Evolutionary conservation across 2,329 filamentous ascomycete genomes (phyloP), one percentile per base, ranked within the genome.

Genomic region (Taxawa tesnikishii): DNA sequence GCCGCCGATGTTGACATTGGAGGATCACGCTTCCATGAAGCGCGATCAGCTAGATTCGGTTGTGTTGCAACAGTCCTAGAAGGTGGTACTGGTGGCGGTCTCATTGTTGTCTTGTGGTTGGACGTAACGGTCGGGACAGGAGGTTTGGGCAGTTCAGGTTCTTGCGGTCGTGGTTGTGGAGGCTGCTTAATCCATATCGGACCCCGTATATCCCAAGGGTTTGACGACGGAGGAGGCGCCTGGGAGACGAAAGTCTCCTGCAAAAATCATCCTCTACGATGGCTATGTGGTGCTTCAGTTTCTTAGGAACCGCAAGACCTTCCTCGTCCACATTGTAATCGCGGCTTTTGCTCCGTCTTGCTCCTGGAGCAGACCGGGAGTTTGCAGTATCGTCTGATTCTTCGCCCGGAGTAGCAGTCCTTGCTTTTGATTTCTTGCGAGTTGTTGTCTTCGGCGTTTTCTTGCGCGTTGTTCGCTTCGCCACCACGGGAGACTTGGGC

Each of bases 151-250:
- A 27, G n/a, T 27, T 6, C 25, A 6, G 25, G 25, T 27, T 6
- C 32, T 47, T 42, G 17, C 43, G 31, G 11, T 36, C 29, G n/a
- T n/a, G n/a, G n/a, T n/a, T n/a, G n/a, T 25, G 42, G 36, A 13
- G 43, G 43, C 21, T 53, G 49, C 42, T 61, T 63, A 34, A 60
- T 59, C 63, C 63, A 67, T 38, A 66, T 58, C 11, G 62, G 55
- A 12, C 62, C 63, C 37, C 63, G 49, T 29, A 65, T 53, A 29
- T 51, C 55, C 47, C 59, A 58, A 2, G 62, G 60, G 18, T 58
- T 54, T 15, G 59, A 59, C 17, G 55, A 46, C 32, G 51, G 46
- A 19, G 42, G 50, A 4, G 63, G 62, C 10, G 58, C 60, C 37
- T 66, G 62, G 2, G 59, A 63, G 31, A 52, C 52, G 38, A 58